Percentiles rank a stretch among this genome's conserved stretches.
These are phyloP conservation scores for Sanghuangporus baumii DNA, from an alignment of 1,284 basidiomycete genomes.

Conservation along the genomic window DNA sequence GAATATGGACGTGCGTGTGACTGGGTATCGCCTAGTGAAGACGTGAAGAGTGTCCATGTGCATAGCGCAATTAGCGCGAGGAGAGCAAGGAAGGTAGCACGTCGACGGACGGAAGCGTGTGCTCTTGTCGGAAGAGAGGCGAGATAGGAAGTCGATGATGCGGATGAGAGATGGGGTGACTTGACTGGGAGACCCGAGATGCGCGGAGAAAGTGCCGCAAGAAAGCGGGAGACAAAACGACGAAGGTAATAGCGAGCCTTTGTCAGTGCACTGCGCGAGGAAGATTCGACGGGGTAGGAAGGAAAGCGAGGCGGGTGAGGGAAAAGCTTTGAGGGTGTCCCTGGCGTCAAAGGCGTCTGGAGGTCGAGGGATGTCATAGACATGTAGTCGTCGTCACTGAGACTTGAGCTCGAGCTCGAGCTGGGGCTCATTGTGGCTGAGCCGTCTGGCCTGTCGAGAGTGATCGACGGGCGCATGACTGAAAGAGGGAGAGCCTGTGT, in stretches of 20 bases:
- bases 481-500: background rate
- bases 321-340: conserved; percentile 2
- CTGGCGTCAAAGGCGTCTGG: background rate
- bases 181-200: background rate
- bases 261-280: background rate
- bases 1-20: conserved; percentile 35
- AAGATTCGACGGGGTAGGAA: background rate
- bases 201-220: background rate
- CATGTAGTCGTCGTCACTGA: conserved; percentile 2
- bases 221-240: background rate
- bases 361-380: conserved; percentile 3
- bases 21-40: conserved; percentile 30
- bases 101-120: conserved; percentile 14
- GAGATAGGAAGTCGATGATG: background rate
- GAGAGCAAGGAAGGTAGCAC: conserved; percentile 48
- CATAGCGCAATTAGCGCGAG: conserved; percentile 43
- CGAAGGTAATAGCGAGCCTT: background rate
- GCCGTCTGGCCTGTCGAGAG: background rate
- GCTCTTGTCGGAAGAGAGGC: background rate
- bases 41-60: conserved; percentile 47
- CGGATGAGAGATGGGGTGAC: background rate
- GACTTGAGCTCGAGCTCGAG: background rate
- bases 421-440: background rate
- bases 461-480: background rate
- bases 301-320: conserved; percentile 4